phyloP scores from a whole-genome alignment of 1,139 yeast species.

The Candida neerlandica region DNA sequence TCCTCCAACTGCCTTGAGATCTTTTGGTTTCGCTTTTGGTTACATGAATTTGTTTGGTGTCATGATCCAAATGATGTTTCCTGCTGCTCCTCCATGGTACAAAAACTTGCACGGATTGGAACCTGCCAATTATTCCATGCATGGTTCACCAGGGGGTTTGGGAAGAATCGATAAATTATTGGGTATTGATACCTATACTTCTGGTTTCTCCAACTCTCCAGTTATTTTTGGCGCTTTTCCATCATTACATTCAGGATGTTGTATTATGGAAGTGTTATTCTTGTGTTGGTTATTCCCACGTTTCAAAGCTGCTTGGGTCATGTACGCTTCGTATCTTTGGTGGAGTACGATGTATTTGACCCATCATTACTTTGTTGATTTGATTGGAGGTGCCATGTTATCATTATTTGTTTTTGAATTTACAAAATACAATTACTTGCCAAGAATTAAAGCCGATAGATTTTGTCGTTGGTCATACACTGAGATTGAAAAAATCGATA shows the following conservation, averaged over 20 bases:
- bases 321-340: constrained; percentile 91
- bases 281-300: constrained; percentile 80
- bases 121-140: constrained; percentile 91
- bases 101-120: constrained; percentile 80
- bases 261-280: constrained; percentile 90
- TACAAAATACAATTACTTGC: constrained; percentile 74
- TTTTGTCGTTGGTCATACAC: constrained; percentile 87
- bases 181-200: constrained; percentile 85
- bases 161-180: constrained; percentile 82
- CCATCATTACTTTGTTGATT: constrained; percentile 91
- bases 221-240: constrained; percentile 97
- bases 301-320: constrained; percentile 61
- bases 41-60: constrained; percentile 92
- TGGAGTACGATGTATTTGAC: constrained; percentile 98
- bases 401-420: constrained; percentile 71
- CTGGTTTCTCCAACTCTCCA: constrained; percentile 85
- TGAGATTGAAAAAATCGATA: constrained; percentile 30
- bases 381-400: constrained; percentile 85
- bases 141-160: constrained; percentile 95
- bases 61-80: constrained; percentile 73
- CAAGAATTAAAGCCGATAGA: constrained; percentile 61
- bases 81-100: constrained; percentile 99
- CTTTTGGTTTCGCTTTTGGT: constrained; percentile 96
- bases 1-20: constrained; percentile 86
- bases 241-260: constrained; percentile 90